A percentile compares a stretch with the other conserved stretches of the same genome.
Evolutionary conservation across 2,329 filamentous ascomycete genomes (phyloP).

Genomic region (Saccharata proteae): DNA sequence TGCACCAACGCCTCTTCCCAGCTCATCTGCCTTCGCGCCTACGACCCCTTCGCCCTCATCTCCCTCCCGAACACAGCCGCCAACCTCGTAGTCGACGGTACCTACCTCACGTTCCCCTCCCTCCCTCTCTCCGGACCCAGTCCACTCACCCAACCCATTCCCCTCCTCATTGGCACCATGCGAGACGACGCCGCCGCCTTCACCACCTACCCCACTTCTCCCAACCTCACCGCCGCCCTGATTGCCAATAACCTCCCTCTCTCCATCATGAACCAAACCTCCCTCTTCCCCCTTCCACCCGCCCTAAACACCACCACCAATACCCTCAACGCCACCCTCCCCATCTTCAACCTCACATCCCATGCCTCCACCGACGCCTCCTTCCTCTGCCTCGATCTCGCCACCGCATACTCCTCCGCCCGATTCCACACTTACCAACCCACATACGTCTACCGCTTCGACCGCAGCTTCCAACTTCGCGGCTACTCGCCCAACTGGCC

Average conservation of each 20-base stretch:
- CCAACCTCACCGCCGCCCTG: conserved; percentile 15
- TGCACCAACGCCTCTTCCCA: conserved; percentile 12
- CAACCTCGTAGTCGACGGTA: conserved; percentile 22
- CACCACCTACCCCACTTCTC: conserved; percentile 15
- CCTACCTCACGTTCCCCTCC: conserved; percentile 15
- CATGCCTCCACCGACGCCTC: conserved; percentile 19
- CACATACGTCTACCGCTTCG: conserved; percentile 20
- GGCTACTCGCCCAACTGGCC: conserved; percentile 19
- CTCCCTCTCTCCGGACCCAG: conserved; percentile 13
- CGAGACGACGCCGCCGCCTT: conserved; percentile 21
- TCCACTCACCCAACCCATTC: conserved; percentile 12
- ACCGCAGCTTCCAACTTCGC: conserved; percentile 18
- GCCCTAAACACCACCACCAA: conserved; percentile 15
- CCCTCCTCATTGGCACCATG: conserved; percentile 19
- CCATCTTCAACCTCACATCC: conserved; percentile 21
- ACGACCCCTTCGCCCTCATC: conserved; percentile 15
- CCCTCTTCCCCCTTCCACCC: conserved; percentile 12
- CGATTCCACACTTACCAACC: conserved; percentile 15
- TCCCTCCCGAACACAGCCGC: conserved; percentile 9
- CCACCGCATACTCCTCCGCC: conserved; percentile 15
- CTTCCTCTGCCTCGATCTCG: conserved; percentile 21
- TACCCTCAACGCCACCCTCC: conserved; percentile 23
- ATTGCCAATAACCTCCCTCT: conserved; percentile 13
- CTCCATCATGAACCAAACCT: conserved; percentile 11
- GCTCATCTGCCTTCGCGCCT: conserved; percentile 15